phyloP scores from a whole-genome alignment of 495 filamentous ascomycete species.

The Diplogelasinospora grovesii region DNA sequence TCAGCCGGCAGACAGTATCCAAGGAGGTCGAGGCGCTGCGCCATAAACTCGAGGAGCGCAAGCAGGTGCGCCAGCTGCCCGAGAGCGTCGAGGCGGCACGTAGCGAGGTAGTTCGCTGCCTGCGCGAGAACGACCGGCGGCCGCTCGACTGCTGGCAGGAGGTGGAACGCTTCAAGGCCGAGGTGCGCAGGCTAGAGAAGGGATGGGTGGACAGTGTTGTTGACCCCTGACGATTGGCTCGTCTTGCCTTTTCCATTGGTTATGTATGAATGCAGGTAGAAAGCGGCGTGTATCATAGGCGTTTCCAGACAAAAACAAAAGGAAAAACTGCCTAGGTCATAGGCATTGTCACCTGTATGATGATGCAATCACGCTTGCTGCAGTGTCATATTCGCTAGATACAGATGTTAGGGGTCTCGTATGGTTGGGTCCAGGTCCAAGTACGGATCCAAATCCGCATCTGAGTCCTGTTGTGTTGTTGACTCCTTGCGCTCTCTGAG shows the following conservation, averaged over 20 bases:
- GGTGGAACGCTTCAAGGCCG: slow-evolving; percentile 81
- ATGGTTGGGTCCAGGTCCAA: slow-evolving; percentile 5
- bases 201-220: slow-evolving; percentile 82
- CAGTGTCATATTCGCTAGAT: too few relatives aligned
- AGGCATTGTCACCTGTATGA: too few relatives aligned
- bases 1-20: slow-evolving; percentile 26
- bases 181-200: slow-evolving; percentile 78
- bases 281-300: too few relatives aligned
- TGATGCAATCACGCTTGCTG: too few relatives aligned
- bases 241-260: too few relatives aligned
- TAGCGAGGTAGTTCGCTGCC: slow-evolving; percentile 69
- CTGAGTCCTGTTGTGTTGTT: too few relatives aligned
- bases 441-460: slow-evolving; percentile 17
- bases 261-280: too few relatives aligned
- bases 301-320: too few relatives aligned
- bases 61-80: slow-evolving; percentile 56
- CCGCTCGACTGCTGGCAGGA: slow-evolving; percentile 95
- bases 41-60: slow-evolving; percentile 65
- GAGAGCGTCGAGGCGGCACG: slow-evolving; percentile 67
- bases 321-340: too few relatives aligned
- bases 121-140: slow-evolving; percentile 77
- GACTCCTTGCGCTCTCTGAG: too few relatives aligned
- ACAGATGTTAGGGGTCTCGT: too few relatives aligned
- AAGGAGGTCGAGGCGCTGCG: slow-evolving; percentile 54
- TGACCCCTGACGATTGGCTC: too few relatives aligned